Evolutionary conservation across 345 rosid species (phyloP), one percentile per base, ranked within the genome.

Genomic region (Viola odorata): DNA sequence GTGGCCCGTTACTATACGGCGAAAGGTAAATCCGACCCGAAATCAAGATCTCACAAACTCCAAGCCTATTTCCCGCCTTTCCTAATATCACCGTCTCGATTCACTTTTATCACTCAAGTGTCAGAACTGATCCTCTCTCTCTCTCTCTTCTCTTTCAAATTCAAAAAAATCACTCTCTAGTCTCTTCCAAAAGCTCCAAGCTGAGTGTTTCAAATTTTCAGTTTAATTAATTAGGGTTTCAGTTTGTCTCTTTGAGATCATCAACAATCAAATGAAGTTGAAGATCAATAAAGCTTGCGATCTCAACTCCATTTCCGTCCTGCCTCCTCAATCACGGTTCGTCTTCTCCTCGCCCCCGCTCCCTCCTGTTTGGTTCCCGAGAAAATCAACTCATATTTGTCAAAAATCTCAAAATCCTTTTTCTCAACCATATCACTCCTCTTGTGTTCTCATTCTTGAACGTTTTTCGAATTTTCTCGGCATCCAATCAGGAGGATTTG

Each of bases 231-330:
- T 60, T 42, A 55, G 65, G 68, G 37, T 45, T 63, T 48, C 49
- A 14, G 10, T 59, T 39, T 14, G 36, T 23, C 40, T 32, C 57
- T 42, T 5, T 2, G 3, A 41, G 53, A 40, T 7, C 17, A 23
- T 50, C 37, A 41, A 32, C 55, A 38, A 45, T 17, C 56, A 62
- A 69, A 88, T 84, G 96, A 94, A 90, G 82, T 72, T 88, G 95
- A 94, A 91, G 78, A 82, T 88, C 78, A 91, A 91, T 81, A 86
- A 78, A 82, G 95, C 85, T 23, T 84, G 81, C 81, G 97, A 86
- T 70, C 91, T 88, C 72, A 85, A 72, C 72, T 91, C 97, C 65
- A 85, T 91, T 44, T 86, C 96, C 11, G 94, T 88, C 53, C 78
- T 95, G 69, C 96, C 97, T 74, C 92, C 96, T 70, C 89, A 82